Evolutionary conservation across 108 stramenopile species (phyloP).

Genomic region (Skeletonema potamos): DNA sequence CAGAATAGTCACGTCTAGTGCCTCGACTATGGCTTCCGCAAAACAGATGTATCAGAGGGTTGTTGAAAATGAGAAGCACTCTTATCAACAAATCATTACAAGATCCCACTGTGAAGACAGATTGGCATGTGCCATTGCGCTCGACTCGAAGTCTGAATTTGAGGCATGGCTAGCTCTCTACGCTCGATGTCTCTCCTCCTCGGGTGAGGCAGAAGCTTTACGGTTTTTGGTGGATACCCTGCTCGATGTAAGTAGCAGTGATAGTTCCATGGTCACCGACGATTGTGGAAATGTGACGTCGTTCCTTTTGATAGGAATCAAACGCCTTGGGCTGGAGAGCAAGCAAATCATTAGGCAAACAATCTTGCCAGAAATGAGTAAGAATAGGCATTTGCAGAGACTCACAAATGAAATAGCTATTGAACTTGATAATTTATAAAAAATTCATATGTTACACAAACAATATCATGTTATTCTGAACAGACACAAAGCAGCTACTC

Average conservation of each 20-base stretch:
- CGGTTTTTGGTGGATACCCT: constrained; percentile 74
- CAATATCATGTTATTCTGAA: not conserved
- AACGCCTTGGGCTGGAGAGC: constrained; percentile 51
- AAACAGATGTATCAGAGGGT: constrained; percentile 39
- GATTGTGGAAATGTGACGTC: constrained; percentile 7
- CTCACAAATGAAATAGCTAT: constrained; percentile 79
- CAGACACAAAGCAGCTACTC: not conserved
- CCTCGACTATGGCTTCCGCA: constrained; percentile 39
- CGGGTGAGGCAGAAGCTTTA: constrained; percentile 52
- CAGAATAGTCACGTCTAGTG: constrained; percentile 58
- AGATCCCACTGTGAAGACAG: constrained; percentile 88
- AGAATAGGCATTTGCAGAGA: constrained; percentile 76
- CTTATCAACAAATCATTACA: constrained; percentile 45
- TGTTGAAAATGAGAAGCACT: constrained; percentile 25
- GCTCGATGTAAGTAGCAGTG: constrained; percentile 11
- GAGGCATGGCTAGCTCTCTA: constrained; percentile 66
- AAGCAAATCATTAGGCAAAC: constrained; percentile 49
- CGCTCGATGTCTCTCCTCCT: constrained; percentile 43
- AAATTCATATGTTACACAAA: not conserved
- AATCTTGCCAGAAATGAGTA: constrained; percentile 81
- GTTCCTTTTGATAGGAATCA: constrained; percentile 53
- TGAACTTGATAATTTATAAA: constrained; percentile 46
- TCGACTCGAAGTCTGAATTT: constrained; percentile 68
- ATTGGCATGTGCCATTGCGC: constrained; percentile 78
- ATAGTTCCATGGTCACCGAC: not conserved